Base-by-base conservation (phyloP, 345 rosid species). In the Cochlearia excelsa region DNA sequence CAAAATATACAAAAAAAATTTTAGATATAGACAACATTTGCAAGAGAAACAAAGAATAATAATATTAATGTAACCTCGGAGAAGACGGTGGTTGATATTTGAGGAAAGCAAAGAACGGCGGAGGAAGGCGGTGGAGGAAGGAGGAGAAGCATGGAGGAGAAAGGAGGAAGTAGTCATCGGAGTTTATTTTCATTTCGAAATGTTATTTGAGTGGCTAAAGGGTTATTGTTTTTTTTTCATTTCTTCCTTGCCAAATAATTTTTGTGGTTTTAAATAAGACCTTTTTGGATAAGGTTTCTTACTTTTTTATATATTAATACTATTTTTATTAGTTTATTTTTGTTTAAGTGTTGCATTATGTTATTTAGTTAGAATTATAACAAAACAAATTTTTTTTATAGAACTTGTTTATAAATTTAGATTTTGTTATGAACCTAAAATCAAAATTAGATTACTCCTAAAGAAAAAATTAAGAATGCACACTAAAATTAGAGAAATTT, bases 101-200 rank as follows among this genome's bases (percentile, higher is more conserved):
- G 57, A 54, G 30, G 73, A 28, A 35, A 28, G 46, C 55, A 52
- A 31, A 30, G 73, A 47, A 34, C 28, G 53, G 29, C 35, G 68
- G 38, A 52, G 11, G 57, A 48, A 33, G 5, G 51, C 26, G 52
- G 57, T 0, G 41, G 58, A 62, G 28, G 52, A 51, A 55, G 68
- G 63, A 48, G 68, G 42, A 26, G 52, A 45, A 39, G 40, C 50
- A 51, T 60, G 41, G 67, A 69, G 58, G 46, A 69, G 48, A 46
- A 52, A 61, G 63, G 68, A 61, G 41, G 72, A 68, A 39, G 68
- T 48, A 61, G 57, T 50, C 74, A 69, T 69, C 71, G 39, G 53
- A 58, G 33, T 44, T 7, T 51, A 27, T 61, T 55, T 62, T 68
- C 68, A 55, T 69, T 69, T 6, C 55, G 63, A 9, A 34, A 31